These are phyloP conservation scores for Pichia paraexigua DNA, from an alignment of 805 yeast genomes.

Conservation along the genomic window DNA sequence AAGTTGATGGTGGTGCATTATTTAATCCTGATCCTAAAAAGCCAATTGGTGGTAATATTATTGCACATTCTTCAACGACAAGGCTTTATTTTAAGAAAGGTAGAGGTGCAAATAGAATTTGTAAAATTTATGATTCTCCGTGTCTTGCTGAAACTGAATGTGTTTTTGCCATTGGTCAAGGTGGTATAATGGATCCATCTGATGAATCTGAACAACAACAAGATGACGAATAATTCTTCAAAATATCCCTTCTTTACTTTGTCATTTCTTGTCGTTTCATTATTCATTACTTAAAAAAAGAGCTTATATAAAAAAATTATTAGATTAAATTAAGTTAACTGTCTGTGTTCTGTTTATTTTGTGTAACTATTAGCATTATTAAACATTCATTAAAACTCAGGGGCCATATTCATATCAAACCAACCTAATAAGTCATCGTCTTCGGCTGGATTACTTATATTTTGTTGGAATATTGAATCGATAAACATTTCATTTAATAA, in stretches of 20 bases:
- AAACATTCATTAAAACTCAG: slow-evolving; percentile 36
- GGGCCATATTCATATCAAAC: slow-evolving; percentile 78
- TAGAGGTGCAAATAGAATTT: slow-evolving; percentile 83
- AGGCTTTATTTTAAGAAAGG: slow-evolving; percentile 87
- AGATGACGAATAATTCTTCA: slow-evolving; percentile 42
- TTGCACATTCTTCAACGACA: slow-evolving; percentile 95
- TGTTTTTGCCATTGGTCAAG: slow-evolving; percentile 91
- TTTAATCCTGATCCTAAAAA: slow-evolving; percentile 96
- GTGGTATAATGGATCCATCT: slow-evolving; percentile 93
- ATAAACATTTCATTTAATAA: slow-evolving; percentile 24
- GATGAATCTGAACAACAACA: slow-evolving; percentile 33
- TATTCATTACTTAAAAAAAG: not conserved
- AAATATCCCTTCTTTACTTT: not conserved
- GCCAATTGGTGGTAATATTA: slow-evolving; percentile 96
- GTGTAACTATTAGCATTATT: not conserved
- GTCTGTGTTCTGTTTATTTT: too few species aligned
- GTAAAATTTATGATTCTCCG: slow-evolving; percentile 94
- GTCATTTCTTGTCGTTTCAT: not conserved
- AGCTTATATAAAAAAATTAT: not conserved
- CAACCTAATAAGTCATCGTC: slow-evolving; percentile 88
- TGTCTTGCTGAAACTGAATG: slow-evolving; percentile 94
- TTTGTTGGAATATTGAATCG: slow-evolving; percentile 65
- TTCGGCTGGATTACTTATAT: slow-evolving; percentile 73
- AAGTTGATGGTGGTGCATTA: slow-evolving; percentile 83
- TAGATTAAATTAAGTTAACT: too few species aligned